Evolutionary conservation across 2,329 filamentous ascomycete species (phyloP).

Genomic region (Fusarium sublunatum): DNA sequence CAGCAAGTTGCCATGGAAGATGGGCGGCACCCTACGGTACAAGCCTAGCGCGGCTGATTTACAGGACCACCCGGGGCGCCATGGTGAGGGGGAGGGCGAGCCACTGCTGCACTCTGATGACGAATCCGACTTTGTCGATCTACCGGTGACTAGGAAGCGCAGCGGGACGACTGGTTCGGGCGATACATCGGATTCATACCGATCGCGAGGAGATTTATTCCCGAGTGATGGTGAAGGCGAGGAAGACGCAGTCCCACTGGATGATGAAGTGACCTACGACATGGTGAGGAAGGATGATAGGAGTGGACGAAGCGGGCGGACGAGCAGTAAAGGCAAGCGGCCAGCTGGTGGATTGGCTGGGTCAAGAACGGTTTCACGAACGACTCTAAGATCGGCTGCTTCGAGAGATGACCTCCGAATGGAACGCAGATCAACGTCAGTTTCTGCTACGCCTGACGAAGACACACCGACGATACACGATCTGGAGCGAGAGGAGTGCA

Average conservation of each 20-base stretch:
- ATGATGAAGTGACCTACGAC: constrained; percentile 90
- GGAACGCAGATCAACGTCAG: constrained; percentile 44
- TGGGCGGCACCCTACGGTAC: constrained; percentile 85
- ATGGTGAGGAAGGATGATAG: constrained; percentile 81
- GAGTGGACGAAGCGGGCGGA: constrained; percentile 67
- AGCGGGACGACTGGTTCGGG: constrained; percentile 84
- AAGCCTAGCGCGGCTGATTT: constrained; percentile 91
- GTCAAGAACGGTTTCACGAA: constrained; percentile 68
- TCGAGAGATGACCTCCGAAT: constrained; percentile 50
- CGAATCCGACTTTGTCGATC: constrained; percentile 47
- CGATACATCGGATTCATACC: constrained; percentile 84
- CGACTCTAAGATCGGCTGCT: constrained; percentile 62
- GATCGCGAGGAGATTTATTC: constrained; percentile 89
- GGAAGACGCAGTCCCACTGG: constrained; percentile 91
- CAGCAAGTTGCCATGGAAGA: constrained; percentile 83
- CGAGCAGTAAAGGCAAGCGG: constrained; percentile 69
- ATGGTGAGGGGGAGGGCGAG: constrained; percentile 68
- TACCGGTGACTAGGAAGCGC: constrained; percentile 61
- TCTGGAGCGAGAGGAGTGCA: constrained; percentile 64
- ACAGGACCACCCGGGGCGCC: constrained; percentile 80
- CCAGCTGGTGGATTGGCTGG: constrained; percentile 51
- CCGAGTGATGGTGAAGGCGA: constrained; percentile 87
- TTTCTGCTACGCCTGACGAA: constrained; percentile 53
- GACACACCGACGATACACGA: constrained; percentile 62
- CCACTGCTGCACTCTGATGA: constrained; percentile 69